Conservation (phyloP, 2,329 filamentous ascomycete genomes). For the Peltaster fructicola region DNA sequence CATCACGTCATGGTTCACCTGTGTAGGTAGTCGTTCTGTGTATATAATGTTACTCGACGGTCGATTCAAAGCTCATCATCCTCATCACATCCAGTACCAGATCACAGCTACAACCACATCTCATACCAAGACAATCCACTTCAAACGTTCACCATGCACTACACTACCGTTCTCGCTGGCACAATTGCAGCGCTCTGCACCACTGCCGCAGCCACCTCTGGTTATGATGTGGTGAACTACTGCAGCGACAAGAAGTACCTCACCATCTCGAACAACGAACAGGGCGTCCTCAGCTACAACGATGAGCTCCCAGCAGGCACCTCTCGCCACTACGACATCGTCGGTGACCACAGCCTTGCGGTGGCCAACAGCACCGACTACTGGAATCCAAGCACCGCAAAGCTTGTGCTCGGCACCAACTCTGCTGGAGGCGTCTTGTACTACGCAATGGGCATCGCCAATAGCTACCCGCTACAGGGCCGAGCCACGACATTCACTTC, state of each 20-base stretch:
- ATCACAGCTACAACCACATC: not conserved
- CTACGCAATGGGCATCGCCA: too few species aligned
- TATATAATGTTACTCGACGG: not conserved
- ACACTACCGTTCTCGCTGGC: conserved; percentile 4
- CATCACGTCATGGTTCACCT: not conserved
- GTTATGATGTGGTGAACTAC: conserved; percentile 11
- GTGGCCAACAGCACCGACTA: conserved; percentile 12
- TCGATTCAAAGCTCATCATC: not conserved
- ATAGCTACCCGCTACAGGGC: too few species aligned
- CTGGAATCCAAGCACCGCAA: conserved; percentile 10
- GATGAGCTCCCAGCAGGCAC: conserved; percentile 7
- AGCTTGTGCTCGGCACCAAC: conserved; percentile 13
- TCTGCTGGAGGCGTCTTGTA: conserved; percentile 9
- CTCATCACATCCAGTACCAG: conserved; percentile 1
- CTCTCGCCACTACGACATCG: conserved; percentile 9
- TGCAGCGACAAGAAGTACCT: conserved; percentile 13
- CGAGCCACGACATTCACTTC: too few species aligned
- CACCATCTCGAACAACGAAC: conserved; percentile 11
- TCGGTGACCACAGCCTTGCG: conserved; percentile 15
- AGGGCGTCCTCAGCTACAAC: conserved; percentile 6
- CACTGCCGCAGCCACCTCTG: conserved; percentile 6
- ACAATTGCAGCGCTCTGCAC: conserved; percentile 4
- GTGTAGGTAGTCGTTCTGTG: not conserved
- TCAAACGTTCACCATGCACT: conserved; percentile 9
- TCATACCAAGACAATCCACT: conserved; percentile 1